These are phyloP conservation scores for Capsella bursapastoris DNA, from an alignment of 345 rosid genomes.

Conservation along the genomic window DNA sequence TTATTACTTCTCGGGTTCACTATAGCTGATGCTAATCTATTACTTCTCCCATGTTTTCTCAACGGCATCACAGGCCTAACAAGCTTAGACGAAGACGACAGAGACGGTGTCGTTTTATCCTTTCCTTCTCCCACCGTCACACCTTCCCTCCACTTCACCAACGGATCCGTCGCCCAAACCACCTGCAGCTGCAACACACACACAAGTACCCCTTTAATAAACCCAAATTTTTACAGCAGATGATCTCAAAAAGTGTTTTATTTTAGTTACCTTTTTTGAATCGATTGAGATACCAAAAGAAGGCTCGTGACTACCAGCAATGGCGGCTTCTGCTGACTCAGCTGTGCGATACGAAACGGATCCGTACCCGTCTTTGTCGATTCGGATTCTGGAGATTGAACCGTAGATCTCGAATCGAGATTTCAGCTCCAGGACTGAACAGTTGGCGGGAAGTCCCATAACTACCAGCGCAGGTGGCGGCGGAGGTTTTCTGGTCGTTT, in stretches of 20 bases:
- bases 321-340: constrained; percentile 82
- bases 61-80: constrained; percentile 69
- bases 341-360: constrained; percentile 62
- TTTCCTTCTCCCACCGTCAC: constrained; percentile 49
- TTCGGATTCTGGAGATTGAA: constrained; percentile 79
- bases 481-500: constrained; percentile 48
- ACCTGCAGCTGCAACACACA: constrained; percentile 65
- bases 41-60: constrained; percentile 75
- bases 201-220: neutral
- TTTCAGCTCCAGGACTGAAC: constrained; percentile 91
- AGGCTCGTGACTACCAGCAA: constrained; percentile 73
- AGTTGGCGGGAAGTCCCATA: constrained; percentile 58
- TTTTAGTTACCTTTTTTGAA: constrained; percentile 50
- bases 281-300: constrained; percentile 69
- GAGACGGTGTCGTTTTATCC: constrained; percentile 48
- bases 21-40: constrained; percentile 72
- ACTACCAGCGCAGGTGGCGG: constrained; percentile 73
- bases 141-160: constrained; percentile 76
- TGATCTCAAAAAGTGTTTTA: neutral
- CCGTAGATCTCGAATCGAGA: constrained; percentile 96
- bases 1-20: constrained; percentile 57
- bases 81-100: constrained; percentile 67
- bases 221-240: constrained; percentile 1
- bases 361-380: constrained; percentile 68
- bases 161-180: constrained; percentile 77